Base-by-base conservation (phyloP, 2,329 filamentous ascomycete genomes). In the Graphilbum ipis-grandicollis region DNA sequence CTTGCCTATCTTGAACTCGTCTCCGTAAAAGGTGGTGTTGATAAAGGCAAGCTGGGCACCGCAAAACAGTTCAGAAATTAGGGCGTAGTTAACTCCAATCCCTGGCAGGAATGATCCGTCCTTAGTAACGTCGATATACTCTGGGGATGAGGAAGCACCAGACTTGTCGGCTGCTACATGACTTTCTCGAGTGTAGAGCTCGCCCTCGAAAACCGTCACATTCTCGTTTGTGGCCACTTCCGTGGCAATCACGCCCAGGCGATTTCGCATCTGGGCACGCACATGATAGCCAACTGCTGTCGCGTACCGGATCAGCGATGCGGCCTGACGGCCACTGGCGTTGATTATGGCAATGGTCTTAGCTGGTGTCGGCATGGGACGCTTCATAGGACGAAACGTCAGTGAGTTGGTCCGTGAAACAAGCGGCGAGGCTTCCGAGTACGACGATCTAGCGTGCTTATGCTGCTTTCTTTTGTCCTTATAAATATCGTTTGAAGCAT, bases 21-120 rank as follows among this genome's bases (percentile, higher is more conserved):
- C 85, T 36, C 88, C 90, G 63, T 92, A 93, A 50, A 93, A 92
- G 5, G 85, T 93, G 31, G 90, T 98, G 62, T 98, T 98, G 63
- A 96, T 85, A 57, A 96, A 98, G 41, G 90, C 90, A 36, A 92
- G 68, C 48, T 92, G 79, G 18, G 82, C 79, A 43, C 82, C 84
- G 28, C 68, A 63, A 65, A 96, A 96, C 17, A 96, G 67, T 46
- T 79, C 68, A 37, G 71, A 66, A 51, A 93, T 79, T 45, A 93
- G 57, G 2, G 65, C 64, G 47, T 75, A 67, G 52, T 84, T 83
- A 50, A 88, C 72, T 43, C 79, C 70, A 43, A 74, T 66, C 31
- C 68, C 69, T 31, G 63, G 63, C 36, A 73, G 79, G 6, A 41
- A 36, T 50, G 52, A 71, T 44, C 55, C 81, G 62, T 65, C 79